Conservation (phyloP, 139 green algal species). For the Picochlorum sp. region DNA sequence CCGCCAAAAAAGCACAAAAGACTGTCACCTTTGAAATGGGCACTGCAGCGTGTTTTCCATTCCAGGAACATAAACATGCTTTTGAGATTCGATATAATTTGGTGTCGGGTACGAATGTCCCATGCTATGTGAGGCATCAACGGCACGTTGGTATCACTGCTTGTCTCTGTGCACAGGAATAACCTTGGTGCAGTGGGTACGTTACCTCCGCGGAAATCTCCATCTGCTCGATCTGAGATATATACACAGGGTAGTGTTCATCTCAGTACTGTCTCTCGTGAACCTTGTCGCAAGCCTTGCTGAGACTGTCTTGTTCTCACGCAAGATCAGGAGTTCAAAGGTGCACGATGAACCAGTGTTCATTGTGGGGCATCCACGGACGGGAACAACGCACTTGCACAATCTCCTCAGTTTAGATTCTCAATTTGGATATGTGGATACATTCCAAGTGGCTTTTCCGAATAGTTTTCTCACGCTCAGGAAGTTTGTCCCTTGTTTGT, state of each 20-base stretch:
- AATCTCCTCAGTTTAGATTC: constrained; percentile 42
- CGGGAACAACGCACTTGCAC: constrained; percentile 65
- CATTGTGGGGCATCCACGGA: constrained; percentile 48
- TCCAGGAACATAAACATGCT: too few species aligned
- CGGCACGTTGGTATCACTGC: too few species aligned
- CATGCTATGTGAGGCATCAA: too few species aligned
- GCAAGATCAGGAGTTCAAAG: constrained; percentile 10
- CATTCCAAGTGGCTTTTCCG: constrained; percentile 54
- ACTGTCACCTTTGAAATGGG: too few species aligned
- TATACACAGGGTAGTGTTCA: constrained; percentile 39
- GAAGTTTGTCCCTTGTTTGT: constrained; percentile 23
- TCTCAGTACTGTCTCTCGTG: constrained; percentile 38
- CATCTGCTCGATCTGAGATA: neutral
- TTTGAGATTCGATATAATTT: too few species aligned
- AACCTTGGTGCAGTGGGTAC: neutral
- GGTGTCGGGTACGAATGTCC: too few species aligned
- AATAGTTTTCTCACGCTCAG: constrained; percentile 42
- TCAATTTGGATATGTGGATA: constrained; percentile 44
- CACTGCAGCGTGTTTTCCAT: too few species aligned
- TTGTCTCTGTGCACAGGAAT: neutral
- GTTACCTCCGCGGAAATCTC: neutral
- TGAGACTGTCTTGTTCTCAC: constrained; percentile 26
- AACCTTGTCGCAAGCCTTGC: constrained; percentile 42
- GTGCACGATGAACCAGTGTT: constrained; percentile 48
- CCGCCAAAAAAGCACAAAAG: too few species aligned